Conservation (phyloP, 306 rosid genomes). For the Luffa acutangula region DNA sequence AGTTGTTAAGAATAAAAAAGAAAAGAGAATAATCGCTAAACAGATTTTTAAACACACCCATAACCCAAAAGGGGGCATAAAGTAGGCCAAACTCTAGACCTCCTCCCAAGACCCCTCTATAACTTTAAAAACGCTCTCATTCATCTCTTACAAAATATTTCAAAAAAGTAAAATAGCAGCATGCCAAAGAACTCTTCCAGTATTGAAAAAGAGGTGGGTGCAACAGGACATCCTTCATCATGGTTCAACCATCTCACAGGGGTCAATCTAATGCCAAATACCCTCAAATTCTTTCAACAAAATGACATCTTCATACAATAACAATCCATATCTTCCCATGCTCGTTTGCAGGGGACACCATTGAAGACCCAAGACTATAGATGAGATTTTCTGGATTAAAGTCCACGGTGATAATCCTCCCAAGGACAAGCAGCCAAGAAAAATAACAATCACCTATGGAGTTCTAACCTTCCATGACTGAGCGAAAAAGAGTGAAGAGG, state of each 20-base stretch:
- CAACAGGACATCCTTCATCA: not conserved
- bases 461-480: not conserved
- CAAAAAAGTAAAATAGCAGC: not conserved
- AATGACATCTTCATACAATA: not conserved
- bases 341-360: not conserved
- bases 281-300: not conserved
- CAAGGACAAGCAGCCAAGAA: not conserved
- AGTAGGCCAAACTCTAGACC: not conserved
- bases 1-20: no score
- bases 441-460: not conserved
- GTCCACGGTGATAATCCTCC: not conserved
- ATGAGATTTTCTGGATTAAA: not conserved
- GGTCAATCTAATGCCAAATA: not conserved
- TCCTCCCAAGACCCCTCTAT: no score
- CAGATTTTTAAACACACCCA: not conserved
- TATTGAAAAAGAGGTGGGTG: not conserved
- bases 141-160: not conserved
- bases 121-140: not conserved
- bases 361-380: not conserved
- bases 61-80: not conserved
- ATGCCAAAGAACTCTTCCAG: not conserved
- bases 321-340: not conserved
- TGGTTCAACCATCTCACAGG: not conserved
- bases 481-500: not conserved
- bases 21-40: no score